Conservation (phyloP, 768 basidiomycete species). For the Amyloporia xantha region DNA sequence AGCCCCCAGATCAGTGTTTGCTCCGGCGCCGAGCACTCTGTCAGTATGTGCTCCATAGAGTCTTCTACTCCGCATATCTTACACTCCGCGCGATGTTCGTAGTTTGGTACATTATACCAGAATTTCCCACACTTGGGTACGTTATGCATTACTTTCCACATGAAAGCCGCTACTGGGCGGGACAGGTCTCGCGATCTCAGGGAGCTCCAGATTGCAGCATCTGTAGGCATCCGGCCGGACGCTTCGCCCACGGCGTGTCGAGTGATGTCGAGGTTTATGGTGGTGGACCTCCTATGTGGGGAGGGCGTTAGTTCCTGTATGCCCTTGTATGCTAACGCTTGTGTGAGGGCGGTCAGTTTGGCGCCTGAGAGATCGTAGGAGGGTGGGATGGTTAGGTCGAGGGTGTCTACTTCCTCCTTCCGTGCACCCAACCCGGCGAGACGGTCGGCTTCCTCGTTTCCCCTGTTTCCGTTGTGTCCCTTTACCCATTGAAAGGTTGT, state of each 20-base stretch:
- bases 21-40: slow-evolving; percentile 5
- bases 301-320: not conserved
- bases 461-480: slow-evolving; percentile 6
- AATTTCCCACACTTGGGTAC: slow-evolving; percentile 5
- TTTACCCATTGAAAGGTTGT: slow-evolving; percentile 12
- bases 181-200: not conserved
- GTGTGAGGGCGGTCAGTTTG: not conserved
- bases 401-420: not conserved
- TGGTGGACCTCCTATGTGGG: no score
- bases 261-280: not conserved
- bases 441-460: no score
- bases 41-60: slow-evolving; percentile 17
- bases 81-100: slow-evolving; percentile 8
- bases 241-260: no score
- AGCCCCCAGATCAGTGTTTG: not conserved
- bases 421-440: not conserved
- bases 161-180: not conserved
- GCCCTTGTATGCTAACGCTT: not conserved
- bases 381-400: not conserved
- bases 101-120: slow-evolving; percentile 11
- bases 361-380: not conserved
- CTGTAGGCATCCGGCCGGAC: not conserved
- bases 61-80: slow-evolving; percentile 10
- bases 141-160: slow-evolving; percentile 9
- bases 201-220: not conserved